Base-by-base conservation (phyloP, 257 asterid species). In the Plantago major region DNA sequence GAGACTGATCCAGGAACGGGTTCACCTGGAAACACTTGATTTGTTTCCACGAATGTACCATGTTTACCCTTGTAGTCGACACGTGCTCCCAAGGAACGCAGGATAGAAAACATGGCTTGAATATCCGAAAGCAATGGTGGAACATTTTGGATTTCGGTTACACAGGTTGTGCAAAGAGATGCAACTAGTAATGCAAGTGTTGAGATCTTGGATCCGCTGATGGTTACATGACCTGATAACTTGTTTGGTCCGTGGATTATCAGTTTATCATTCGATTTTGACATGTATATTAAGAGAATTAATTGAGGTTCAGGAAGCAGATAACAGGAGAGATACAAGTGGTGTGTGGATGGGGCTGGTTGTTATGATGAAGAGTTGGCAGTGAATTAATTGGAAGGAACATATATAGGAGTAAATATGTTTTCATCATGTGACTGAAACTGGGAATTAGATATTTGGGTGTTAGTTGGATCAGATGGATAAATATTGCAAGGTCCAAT, bases 131-230 rank as follows among this genome's bases (percentile, higher is more conserved):
- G 55, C 18, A 73, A 46, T 22, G 61, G 12, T 12, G 77, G 81
- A 38, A 76, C 79, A 17, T 79, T 76, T 3, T 9, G 51, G 14
- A 76, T 70, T 45, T 64, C 73, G 0, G 77, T 67, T 26, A 70
- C n/a, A 43, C 71, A 71, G 13, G 65, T 44, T 14, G 81, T 75
- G 57, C 75, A 76, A 42, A 79, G 81, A 16, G 81, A 69, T 1
- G 81, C 81, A 2, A 81, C 84, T 17, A 76, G 49, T 60, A 79
- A 65, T 5, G 81, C 50, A n/a, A 79, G 22, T 19, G 81, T 74
- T 9, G 79, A 66, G 66, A 73, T 72, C 76, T 79, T 79, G 17
- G 81, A 79, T 37, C 84, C 84, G 59, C 76, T 73, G 1, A 79
- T 60, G 62, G 72, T 12, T 3, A 68, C 78, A n/a, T 76, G 85